Base-by-base conservation (phyloP, 129 eudicot genomes). In the Artemisia annua region DNA sequence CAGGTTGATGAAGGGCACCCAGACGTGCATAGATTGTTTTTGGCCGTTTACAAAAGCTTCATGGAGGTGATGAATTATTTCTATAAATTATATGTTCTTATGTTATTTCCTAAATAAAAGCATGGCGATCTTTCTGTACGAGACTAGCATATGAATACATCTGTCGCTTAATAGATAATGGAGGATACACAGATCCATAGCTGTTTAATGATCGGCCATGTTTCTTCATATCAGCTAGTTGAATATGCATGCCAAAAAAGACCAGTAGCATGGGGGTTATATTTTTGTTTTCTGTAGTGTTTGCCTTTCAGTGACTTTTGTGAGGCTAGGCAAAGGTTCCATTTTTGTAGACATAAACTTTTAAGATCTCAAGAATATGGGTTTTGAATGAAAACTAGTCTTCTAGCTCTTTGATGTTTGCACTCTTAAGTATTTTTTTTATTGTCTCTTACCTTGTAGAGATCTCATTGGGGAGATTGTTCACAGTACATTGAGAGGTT, bases 31-130 rank as follows among this genome's bases (percentile, higher is more conserved):
- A 76, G 87, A 48, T 30, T 91, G 49, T 92, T 83, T 77, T 56
- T 92, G 52, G 92, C 92, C 15, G 71, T 92, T 44, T 92, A 92
- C 82, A 92, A 89, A 75, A 92, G 86, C 87, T 92, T 92, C 86
- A 87, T 92, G 89, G 98, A 92, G 98, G 98, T 92, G 85, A 70
- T 22, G 9, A 20, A 59, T 48, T 55, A 48, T 59, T 19, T 24
- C 16, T 26, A 18, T 70, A 13, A 57, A 2, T 24, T 59, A 2
- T 26, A 13, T n/a, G 51, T 48, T 46, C 13, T 17, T 5, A 52
- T 67, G n/a, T 66, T 43, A 15, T 4, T 64, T 72, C 13, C 17
- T 13, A 13, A n/a, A 11, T 6, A 13, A n/a, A 11, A 65, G 67
- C 22, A 8, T 32, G 46, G 16, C 15, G 32, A 4, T 30, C 14